Base-by-base conservation (phyloP, 2,329 filamentous ascomycete species). In the Aspergillus tubingensis region DNA sequence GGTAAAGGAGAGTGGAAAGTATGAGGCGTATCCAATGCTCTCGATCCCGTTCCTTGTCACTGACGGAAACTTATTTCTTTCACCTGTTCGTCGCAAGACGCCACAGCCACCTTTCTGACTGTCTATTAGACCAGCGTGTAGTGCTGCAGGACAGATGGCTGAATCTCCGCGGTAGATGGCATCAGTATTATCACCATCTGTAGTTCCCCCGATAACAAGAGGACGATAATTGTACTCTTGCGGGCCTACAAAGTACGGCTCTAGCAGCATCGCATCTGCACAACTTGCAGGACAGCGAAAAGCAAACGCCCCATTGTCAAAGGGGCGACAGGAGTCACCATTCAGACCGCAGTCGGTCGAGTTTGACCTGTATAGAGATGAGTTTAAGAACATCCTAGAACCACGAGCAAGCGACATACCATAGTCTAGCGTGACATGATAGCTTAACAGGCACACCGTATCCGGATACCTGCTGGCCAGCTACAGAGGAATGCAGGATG, bases 231-330 rank as follows among this genome's bases (percentile, higher is more conserved):
- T 83, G 41, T 84, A 74, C 58, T 82, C 78, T 60, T 84, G 74
- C 32, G 81, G 80, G 39, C 85, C 85, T n/a, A 87, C 80, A 49
- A 81, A 79, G 67, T 86, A 84, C 8, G 84, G 83, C 58, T 85
- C 82, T 2, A 84, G 72, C 2, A 86, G 67, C 39, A 83, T 78
- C 2, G 79, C 77, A 48, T 78, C 78, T 55, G 79, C 79, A 69
- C 85, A 87, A 54, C 84, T 82, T 6, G 85, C 82, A 3, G 85
- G 84, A 67, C 85, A 87, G 50, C 83, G 78, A 64, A 87, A 87
- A 0, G 84, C 78, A 64, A 86, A 80, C 1, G 77, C 79, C 15
- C 75, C 74, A 48, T 85, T 82, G 39, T 81, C 77, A 66, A 87
- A 87, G 0, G 85, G 85, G 17, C 82, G 81, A 67, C 85, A 87